Conservation (phyloP, 2,329 filamentous ascomycete species). For the Pestalotiopsis sp. region DNA sequence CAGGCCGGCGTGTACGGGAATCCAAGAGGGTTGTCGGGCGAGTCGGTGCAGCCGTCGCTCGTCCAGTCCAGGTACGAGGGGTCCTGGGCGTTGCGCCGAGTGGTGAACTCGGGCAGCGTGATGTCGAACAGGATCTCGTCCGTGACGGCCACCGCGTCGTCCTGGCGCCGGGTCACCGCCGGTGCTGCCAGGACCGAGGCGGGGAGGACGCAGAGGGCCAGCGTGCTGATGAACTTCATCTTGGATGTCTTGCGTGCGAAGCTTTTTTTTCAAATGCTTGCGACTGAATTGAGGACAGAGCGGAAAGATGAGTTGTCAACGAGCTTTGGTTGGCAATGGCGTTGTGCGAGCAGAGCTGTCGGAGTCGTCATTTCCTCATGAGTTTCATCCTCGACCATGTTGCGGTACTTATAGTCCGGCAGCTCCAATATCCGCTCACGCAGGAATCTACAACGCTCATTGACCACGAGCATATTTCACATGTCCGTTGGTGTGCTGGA, state of each 20-base stretch:
- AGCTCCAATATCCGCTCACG: too few species aligned
- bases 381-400: background rate
- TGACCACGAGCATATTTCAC: background rate
- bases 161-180: background rate
- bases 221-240: background rate
- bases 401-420: too few species aligned
- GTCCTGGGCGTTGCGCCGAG: slow-evolving; percentile 37
- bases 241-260: background rate
- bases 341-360: background rate
- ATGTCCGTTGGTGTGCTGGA: background rate
- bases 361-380: background rate
- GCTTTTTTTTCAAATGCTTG: too few species aligned
- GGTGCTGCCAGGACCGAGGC: background rate
- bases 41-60: slow-evolving; percentile 43
- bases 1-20: slow-evolving; percentile 47
- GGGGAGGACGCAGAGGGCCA: background rate
- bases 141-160: slow-evolving; percentile 26
- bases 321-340: background rate
- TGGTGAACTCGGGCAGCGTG: slow-evolving; percentile 42
- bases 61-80: slow-evolving; percentile 42
- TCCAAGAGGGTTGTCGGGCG: slow-evolving; percentile 45
- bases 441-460: too few species aligned
- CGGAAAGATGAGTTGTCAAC: background rate
- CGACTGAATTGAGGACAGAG: too few species aligned
- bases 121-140: slow-evolving; percentile 49